Evolutionary conservation across 2,329 filamentous ascomycete genomes (phyloP).

Genomic region (Aspergillus calidoustus): DNA sequence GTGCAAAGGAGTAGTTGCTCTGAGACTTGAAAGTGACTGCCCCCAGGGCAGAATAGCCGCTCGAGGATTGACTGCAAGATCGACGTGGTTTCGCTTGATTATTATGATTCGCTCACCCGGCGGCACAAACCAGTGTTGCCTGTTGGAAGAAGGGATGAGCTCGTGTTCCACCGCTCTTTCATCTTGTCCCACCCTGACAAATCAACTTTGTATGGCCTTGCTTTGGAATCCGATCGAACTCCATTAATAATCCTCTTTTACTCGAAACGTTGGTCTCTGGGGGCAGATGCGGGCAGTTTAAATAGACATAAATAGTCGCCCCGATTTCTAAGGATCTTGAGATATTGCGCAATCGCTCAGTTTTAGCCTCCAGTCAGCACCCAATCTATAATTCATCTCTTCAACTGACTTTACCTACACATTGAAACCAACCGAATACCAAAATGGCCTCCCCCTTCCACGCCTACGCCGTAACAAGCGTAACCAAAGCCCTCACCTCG

Average conservation of each 20-base stretch:
- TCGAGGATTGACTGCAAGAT: too few relatives aligned
- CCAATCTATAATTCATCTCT: background rate
- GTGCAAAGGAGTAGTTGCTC: too few relatives aligned
- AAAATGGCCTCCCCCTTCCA: conserved; percentile 7
- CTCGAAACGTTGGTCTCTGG: too few relatives aligned
- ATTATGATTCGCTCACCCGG: too few relatives aligned
- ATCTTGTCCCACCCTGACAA: background rate
- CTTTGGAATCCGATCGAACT: background rate
- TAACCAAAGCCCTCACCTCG: conserved; percentile 4
- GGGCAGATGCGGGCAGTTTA: background rate
- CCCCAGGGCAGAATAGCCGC: too few relatives aligned
- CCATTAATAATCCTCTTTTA: background rate
- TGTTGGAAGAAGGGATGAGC: too few relatives aligned
- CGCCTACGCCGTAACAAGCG: conserved; percentile 3
- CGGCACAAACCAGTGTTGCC: too few relatives aligned
- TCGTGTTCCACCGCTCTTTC: background rate
- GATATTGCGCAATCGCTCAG: background rate
- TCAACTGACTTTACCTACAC: background rate
- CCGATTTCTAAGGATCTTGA: background rate
- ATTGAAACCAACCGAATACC: background rate
- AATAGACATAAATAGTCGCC: background rate
- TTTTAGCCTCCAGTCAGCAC: too few relatives aligned
- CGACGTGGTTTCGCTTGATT: too few relatives aligned
- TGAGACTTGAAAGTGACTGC: too few relatives aligned
- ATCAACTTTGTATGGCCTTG: background rate